A percentile compares a stretch with the other conserved stretches of the same genome.
Conservation (phyloP, 2,329 filamentous ascomycete genomes). For the Neurospora sp. region DNA sequence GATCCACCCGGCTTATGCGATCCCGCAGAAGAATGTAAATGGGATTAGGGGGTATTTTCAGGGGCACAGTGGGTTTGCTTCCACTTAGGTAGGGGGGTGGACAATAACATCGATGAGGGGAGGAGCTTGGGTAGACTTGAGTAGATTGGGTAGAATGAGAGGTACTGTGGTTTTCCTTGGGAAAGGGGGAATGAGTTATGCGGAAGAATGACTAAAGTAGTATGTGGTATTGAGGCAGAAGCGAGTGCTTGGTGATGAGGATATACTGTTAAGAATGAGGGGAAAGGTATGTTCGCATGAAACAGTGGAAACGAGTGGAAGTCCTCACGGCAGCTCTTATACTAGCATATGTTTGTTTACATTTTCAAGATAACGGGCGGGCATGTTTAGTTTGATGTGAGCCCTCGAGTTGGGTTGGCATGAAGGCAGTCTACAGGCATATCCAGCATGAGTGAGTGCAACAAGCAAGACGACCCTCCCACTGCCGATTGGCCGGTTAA, state of each 20-base stretch:
- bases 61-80: slow-evolving; percentile 40
- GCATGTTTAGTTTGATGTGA: background rate
- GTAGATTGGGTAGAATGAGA: background rate
- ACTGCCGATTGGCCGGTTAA: background rate
- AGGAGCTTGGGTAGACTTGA: background rate
- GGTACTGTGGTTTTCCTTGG: background rate
- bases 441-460: background rate
- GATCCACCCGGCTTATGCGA: slow-evolving; percentile 76
- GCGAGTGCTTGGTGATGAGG: background rate
- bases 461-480: background rate
- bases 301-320: background rate
- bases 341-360: background rate
- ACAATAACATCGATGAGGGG: background rate
- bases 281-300: background rate
- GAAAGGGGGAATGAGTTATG: background rate
- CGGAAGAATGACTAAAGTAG: background rate
- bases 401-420: background rate
- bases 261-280: background rate
- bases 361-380: background rate
- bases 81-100: background rate
- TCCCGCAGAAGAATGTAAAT: slow-evolving; percentile 61
- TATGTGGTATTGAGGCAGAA: background rate
- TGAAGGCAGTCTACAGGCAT: background rate
- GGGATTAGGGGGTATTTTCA: slow-evolving; percentile 56
- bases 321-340: background rate